Evolutionary conservation across 768 basidiomycete species (phyloP), one percentile per base, ranked within the genome.

Genomic region (Mycena rosella): DNA sequence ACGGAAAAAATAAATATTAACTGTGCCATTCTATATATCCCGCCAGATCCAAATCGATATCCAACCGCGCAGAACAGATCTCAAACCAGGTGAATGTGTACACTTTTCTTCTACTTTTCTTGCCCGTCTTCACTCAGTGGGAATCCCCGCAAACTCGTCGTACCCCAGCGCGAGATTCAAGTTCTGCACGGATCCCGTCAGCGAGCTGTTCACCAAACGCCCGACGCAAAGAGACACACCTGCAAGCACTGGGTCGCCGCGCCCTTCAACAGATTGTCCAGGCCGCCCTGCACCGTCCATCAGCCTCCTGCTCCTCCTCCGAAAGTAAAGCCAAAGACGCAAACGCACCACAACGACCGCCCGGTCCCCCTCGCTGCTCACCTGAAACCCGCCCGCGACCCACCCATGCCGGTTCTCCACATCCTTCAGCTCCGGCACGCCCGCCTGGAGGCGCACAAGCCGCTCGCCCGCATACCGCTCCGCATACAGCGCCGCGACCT

Each of bases 171-270:
- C 90, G 57, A 97, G 84, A 81, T 97, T 98, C 76, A 98, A 80
- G 77, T 98, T 98, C 92, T 96, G 72, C 11, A 20, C 30, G 22
- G 29, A 72, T 45, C 5, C 20, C 20, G 18, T 38, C 34, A 54
- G 54, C 47, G 5, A 40, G 14, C 17, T 15, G 34, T 36, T 36
- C 8, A 36, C 8, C 10, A 18, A 40, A 40, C 5, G 17, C 5
- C 4, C 4, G 60, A 63, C 51, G 42, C 8, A 47, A 7, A 61
- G 32, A 15, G 42, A 80, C 90, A 22, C 56, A 95, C 94, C 86
- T 97, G 96, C 68, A 99, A 77, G 78, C 97, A 98, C 79, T 99
- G 98, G n/a, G 97, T 99, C 20, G 98, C 98, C 55, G 98, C 98
- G 9, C 98, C 98, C 79, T 99, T 99, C 68, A 99, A 84, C 63